Evolutionary conservation across 23 red algal species (phyloP), one percentile per base, ranked within the genome.

Genomic region (Gracilariopsis chorda): DNA sequence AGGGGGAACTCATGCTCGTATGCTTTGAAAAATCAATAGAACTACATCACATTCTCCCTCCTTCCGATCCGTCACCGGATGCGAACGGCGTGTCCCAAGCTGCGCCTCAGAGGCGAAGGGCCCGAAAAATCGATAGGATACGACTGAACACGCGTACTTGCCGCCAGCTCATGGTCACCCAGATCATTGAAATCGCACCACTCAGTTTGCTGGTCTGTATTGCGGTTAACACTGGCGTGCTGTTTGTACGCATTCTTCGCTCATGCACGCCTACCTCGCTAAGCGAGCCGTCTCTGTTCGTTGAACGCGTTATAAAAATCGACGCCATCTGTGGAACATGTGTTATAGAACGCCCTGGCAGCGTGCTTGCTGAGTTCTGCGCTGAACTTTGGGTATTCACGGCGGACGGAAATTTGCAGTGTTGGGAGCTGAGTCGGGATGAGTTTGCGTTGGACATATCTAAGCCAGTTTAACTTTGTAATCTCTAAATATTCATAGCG

Each of bases 341-440:
- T 40, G 73, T 78, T 7, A 78, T 78, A 37, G 73, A 78, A 24
- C 27, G 73, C 1, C 47, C 45, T 35, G 47, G 47, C n/a, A 20
- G 45, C 7, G 37, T 37, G 21, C 19, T 33, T 42, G 47, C 45
- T 2, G 45, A 53, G 29, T 56, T 27, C 49, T 53, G 73, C 17
- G 45, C 45, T 16, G 73, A 78, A 78, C 34, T 78, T 8, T 78
- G 73, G 73, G 51, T 78, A 49, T 52, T 78, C n/a, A 51, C 45
- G 29, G 36, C 37, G 17, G 73, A 78, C 44, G 73, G 73, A 16
- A 44, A 32, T 12, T 32, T 78, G 41, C 47, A 78, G 51, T 78
- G 73, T 42, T 78, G 73, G 73, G 73, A 78, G 23, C 73, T 78
- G 7, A 78, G 37, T 42, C 47, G 51, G 51, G 73, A 37, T 32